A percentile compares a stretch with the other conserved stretches of the same genome.
Evolutionary conservation across 768 basidiomycete species (phyloP).

Genomic region (Ramaria rubella): DNA sequence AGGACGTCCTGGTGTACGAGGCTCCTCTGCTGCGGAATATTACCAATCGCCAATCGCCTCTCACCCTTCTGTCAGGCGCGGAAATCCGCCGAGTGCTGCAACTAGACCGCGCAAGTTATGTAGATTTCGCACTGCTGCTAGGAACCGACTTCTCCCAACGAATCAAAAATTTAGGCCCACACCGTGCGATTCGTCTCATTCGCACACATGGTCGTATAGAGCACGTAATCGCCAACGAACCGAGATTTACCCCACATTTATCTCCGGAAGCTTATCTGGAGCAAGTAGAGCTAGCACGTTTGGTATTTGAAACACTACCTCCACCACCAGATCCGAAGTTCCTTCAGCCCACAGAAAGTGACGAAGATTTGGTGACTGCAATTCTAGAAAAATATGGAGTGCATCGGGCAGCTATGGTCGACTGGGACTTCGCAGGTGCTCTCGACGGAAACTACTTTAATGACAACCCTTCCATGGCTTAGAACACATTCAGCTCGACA

Average conservation of each 20-base stretch:
- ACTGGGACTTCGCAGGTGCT: conserved; percentile 40
- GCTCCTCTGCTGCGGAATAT: conserved; percentile 78
- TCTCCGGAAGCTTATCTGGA: conserved; percentile 49
- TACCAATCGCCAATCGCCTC: conserved; percentile 50
- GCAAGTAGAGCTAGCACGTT: conserved; percentile 55
- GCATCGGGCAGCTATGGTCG: conserved; percentile 30
- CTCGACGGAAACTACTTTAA: conserved; percentile 60
- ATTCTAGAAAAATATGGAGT: conserved; percentile 49
- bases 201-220: conserved; percentile 68
- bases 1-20: conserved; percentile 81
- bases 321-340: conserved; percentile 40
- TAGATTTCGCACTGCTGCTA: conserved; percentile 83
- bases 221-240: conserved; percentile 45
- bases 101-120: conserved; percentile 50
- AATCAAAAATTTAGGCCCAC: conserved; percentile 75
- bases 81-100: conserved; percentile 52
- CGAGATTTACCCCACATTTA: conserved; percentile 45
- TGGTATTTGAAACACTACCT: conserved; percentile 61
- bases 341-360: conserved; percentile 30
- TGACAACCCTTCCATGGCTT: conserved; percentile 43
- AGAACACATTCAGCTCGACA: neutral
- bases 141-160: conserved; percentile 90
- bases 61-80: conserved; percentile 57
- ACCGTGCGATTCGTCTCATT: conserved; percentile 71
- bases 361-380: conserved; percentile 37